Conservation (phyloP, 2,329 filamentous ascomycete species). For the Pseudogymnoascus sp. region DNA sequence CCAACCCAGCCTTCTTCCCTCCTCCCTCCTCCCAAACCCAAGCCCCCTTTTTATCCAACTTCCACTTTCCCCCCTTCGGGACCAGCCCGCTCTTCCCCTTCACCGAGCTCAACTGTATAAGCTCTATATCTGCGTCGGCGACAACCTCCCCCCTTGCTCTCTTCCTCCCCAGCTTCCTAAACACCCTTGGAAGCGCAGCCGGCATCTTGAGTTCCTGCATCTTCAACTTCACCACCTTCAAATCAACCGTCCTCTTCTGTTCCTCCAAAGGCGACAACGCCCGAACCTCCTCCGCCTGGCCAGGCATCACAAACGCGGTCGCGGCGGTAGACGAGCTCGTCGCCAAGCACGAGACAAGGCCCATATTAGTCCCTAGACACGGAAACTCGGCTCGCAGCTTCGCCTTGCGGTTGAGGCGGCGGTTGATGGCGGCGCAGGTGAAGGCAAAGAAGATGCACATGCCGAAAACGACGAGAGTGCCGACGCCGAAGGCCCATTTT, state of each 20-base stretch:
- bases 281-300: neutral
- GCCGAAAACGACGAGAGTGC: neutral
- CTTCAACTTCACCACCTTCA: neutral
- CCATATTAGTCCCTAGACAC: neutral
- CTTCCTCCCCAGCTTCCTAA: neutral
- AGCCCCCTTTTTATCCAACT: neutral
- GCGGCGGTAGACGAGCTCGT: neutral
- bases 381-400: neutral
- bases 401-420: neutral
- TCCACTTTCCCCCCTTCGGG: neutral
- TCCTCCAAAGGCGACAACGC: neutral
- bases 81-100: neutral
- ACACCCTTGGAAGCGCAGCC: neutral
- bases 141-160: neutral
- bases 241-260: neutral
- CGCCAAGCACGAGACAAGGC: neutral
- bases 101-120: neutral
- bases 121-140: neutral
- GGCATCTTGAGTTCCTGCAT: neutral
- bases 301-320: neutral
- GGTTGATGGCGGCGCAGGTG: neutral
- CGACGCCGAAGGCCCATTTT: neutral
- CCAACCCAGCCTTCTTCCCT: neutral
- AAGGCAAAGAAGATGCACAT: neutral
- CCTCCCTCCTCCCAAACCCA: neutral